phyloP scores from a whole-genome alignment of 441 rosid species.

The Gossypium davidsonii region DNA sequence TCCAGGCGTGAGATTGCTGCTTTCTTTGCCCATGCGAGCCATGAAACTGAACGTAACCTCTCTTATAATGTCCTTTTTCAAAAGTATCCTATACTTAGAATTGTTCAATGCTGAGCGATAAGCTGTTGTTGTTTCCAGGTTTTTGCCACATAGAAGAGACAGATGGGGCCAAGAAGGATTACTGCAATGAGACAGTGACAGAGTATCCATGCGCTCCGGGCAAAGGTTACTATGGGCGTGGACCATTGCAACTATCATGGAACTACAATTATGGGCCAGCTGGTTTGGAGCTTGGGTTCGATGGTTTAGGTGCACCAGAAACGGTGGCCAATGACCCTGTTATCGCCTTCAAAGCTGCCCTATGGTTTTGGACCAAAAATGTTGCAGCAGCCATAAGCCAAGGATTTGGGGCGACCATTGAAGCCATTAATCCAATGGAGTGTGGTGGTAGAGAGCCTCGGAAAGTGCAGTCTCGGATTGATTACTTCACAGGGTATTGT shows the following conservation, averaged over 20 bases:
- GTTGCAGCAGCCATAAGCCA: conserved; percentile 42
- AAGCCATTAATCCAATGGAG: conserved; percentile 54
- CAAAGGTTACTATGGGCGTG: conserved; percentile 54
- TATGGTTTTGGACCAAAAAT: conserved; percentile 57
- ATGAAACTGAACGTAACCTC: conserved; percentile 47
- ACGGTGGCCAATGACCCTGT: conserved; percentile 47
- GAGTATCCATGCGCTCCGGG: conserved; percentile 49
- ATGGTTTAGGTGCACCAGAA: conserved; percentile 49
- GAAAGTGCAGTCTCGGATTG: conserved; percentile 37
- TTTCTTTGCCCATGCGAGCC: conserved; percentile 67
- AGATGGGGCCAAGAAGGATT: conserved; percentile 32
- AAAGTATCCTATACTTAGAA: not conserved
- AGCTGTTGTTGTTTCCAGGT: conserved; percentile 26
- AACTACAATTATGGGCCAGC: conserved; percentile 57
- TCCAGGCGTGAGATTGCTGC: conserved; percentile 70
- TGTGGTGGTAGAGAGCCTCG: conserved; percentile 42
- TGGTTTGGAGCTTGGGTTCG: conserved; percentile 34
- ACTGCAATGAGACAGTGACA: conserved; percentile 35
- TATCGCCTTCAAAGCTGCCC: conserved; percentile 46
- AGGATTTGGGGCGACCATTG: conserved; percentile 62
- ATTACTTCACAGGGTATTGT: conserved; percentile 44
- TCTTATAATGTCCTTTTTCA: not conserved
- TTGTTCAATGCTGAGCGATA: not conserved
- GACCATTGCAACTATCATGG: conserved; percentile 62
- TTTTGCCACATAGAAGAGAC: conserved; percentile 53